Evolutionary conservation across 805 yeast genomes (phyloP).

Genomic region (Yarrowia divulgata): DNA sequence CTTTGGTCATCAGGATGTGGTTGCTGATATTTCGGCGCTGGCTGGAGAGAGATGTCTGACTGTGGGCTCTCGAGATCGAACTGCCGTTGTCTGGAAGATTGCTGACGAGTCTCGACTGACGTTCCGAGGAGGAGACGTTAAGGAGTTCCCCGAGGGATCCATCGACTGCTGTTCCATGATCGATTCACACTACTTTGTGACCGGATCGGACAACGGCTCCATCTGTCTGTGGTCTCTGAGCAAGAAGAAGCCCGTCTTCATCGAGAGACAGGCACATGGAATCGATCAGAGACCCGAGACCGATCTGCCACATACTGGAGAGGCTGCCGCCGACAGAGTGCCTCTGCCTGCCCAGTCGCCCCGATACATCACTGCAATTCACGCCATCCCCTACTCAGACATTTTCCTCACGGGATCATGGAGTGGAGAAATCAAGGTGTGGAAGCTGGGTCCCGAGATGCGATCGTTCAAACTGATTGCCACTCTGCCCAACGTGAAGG

Average conservation of each 20-base stretch:
- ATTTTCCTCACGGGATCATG: constrained; percentile 88
- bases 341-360: constrained; percentile 75
- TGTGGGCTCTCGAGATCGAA: constrained; percentile 93
- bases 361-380: constrained; percentile 81
- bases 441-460: constrained; percentile 74
- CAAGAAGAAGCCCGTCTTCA: constrained; percentile 84
- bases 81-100: constrained; percentile 96
- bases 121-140: constrained; percentile 84
- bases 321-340: constrained; percentile 59
- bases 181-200: constrained; percentile 90
- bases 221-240: constrained; percentile 88
- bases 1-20: constrained; percentile 94
- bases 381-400: constrained; percentile 85
- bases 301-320: constrained; percentile 50
- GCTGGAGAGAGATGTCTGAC: constrained; percentile 91
- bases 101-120: constrained; percentile 94
- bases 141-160: constrained; percentile 68
- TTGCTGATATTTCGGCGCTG: constrained; percentile 80
- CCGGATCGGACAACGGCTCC: constrained; percentile 95
- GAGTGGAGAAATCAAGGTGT: constrained; percentile 76
- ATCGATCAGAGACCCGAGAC: constrained; percentile 56
- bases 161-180: constrained; percentile 89
- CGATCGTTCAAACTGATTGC: constrained; percentile 68
- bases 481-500: constrained; percentile 65
- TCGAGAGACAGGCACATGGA: constrained; percentile 80